phyloP scores from a whole-genome alignment of 371 early-diverging fungal genomes.

The Mucor indicus region DNA sequence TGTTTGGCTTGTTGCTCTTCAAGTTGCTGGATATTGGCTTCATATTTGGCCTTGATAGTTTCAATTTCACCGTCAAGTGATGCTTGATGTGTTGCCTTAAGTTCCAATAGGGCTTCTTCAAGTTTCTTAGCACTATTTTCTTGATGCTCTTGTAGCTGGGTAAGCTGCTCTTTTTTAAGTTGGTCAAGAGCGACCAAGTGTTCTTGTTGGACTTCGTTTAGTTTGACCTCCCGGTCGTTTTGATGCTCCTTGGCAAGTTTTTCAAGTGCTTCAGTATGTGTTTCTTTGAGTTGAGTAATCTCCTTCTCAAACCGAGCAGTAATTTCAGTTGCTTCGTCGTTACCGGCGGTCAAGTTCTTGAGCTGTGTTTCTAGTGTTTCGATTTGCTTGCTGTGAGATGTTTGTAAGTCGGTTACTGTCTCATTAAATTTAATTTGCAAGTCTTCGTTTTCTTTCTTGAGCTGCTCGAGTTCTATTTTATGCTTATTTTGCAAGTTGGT shows the following conservation, averaged over 20 bases:
- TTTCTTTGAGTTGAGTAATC: conserved; percentile 19
- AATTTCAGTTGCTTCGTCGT: background rate
- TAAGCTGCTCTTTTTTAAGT: conserved; percentile 12
- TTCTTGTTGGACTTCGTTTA: conserved; percentile 2
- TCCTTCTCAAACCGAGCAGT: conserved; percentile 10
- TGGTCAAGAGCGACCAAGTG: conserved; percentile 4
- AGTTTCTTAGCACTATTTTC: background rate
- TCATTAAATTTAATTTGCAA: background rate
- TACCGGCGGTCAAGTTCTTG: background rate
- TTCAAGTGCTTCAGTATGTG: background rate
- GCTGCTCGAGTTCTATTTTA: background rate
- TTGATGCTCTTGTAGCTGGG: conserved; percentile 1
- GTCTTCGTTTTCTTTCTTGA: background rate
- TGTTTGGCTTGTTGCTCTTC: conserved; percentile 1
- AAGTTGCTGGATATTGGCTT: background rate
- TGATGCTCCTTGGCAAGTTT: conserved; percentile 3
- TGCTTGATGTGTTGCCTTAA: conserved; percentile 2
- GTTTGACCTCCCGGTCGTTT: background rate
- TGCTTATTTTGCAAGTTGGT: conserved; percentile 2
- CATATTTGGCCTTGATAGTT: conserved; percentile 1
- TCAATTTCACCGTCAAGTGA: background rate
- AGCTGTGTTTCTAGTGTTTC: conserved; percentile 1
- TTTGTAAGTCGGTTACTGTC: background rate
- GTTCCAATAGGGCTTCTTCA: conserved; percentile 1
- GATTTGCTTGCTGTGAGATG: conserved; percentile 4